phyloP scores from a whole-genome alignment of 371 early-diverging fungal species.

The Mucor piriformis region DNA sequence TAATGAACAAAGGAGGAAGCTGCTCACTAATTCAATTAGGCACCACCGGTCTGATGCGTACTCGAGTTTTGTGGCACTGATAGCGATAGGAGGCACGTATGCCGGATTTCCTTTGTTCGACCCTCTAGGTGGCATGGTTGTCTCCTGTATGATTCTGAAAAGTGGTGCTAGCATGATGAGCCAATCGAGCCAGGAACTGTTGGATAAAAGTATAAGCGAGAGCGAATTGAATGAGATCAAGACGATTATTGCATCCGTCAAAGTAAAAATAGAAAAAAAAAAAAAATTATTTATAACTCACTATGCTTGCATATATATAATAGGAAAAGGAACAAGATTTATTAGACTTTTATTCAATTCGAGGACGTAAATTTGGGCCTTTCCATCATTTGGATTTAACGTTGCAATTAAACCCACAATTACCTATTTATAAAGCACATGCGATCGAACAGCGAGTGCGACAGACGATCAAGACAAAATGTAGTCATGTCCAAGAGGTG shows the following conservation, averaged over 20 bases:
- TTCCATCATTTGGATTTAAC: conserved; percentile 47
- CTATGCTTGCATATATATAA: neutral
- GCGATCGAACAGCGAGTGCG: conserved; percentile 37
- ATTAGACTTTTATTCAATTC: conserved; percentile 39
- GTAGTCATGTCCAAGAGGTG: conserved; percentile 41
- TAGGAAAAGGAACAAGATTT: conserved; percentile 31
- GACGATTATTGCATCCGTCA: conserved; percentile 24
- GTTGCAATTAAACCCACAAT: conserved; percentile 32
- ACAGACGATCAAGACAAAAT: conserved; percentile 30
- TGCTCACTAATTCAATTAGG: conserved; percentile 26
- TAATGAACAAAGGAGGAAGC: neutral
- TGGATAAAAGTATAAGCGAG: conserved; percentile 39
- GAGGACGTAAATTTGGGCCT: conserved; percentile 49
- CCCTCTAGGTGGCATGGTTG: conserved; percentile 67
- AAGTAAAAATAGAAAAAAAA: conserved; percentile 21
- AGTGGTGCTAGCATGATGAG: conserved; percentile 54
- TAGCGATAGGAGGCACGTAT: conserved; percentile 64
- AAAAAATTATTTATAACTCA: neutral
- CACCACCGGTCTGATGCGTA: conserved; percentile 73
- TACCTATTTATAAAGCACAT: conserved; percentile 33
- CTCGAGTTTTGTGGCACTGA: conserved; percentile 66
- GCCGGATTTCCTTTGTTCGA: conserved; percentile 69
- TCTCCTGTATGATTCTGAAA: conserved; percentile 59
- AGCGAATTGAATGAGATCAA: conserved; percentile 32
- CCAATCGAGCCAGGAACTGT: conserved; percentile 38